Evolutionary conservation across 306 rosid genomes (phyloP).

Genomic region (Delonix regia): DNA sequence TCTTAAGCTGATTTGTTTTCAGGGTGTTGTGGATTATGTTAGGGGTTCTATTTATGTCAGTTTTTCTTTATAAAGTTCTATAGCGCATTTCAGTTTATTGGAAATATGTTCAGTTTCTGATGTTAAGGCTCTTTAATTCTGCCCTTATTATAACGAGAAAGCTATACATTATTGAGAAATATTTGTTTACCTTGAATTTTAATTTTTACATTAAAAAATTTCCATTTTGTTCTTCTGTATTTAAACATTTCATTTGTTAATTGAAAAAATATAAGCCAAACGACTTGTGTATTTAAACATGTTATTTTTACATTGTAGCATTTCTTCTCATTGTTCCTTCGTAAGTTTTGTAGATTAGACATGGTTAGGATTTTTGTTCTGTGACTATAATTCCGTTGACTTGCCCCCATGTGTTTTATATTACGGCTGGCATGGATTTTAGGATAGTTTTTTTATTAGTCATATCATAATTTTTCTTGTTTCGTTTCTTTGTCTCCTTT

Average conservation of each 20-base stretch:
- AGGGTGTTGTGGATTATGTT: background rate
- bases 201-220: background rate
- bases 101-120: background rate
- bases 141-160: background rate
- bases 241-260: background rate
- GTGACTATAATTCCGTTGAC: background rate
- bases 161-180: background rate
- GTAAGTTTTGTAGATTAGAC: background rate
- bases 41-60: background rate
- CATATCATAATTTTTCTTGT: background rate
- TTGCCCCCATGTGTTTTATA: background rate
- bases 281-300: background rate
- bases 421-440: background rate
- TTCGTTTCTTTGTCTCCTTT: background rate
- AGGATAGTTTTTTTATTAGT: background rate
- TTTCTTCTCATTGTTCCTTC: background rate
- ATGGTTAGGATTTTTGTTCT: background rate
- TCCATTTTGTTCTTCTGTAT: background rate
- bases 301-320: background rate
- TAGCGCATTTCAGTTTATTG: background rate
- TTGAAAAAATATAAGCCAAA: background rate
- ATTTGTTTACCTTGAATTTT: background rate
- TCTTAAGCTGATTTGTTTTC: background rate
- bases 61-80: background rate
- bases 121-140: background rate